These are phyloP conservation scores for Trichoderma cornu-damae DNA, from an alignment of 2,329 filamentous ascomycete species.

Conservation along the genomic window DNA sequence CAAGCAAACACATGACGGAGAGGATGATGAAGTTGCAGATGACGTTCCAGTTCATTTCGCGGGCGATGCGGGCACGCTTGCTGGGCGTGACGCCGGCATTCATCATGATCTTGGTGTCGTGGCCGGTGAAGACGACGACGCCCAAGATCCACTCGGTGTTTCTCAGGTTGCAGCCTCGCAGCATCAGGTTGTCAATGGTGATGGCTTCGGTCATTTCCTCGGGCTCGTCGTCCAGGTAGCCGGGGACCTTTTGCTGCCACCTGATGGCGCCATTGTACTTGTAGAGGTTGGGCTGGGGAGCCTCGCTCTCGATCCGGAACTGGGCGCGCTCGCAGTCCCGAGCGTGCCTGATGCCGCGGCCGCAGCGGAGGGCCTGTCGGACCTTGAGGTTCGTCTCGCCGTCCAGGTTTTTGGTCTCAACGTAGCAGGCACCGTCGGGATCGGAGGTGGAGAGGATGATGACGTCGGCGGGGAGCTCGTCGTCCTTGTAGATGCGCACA, in stretches of 20 bases:
- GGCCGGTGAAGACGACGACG: constrained; percentile 87
- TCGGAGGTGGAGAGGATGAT: constrained; percentile 92
- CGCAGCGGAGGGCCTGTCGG: constrained; percentile 81
- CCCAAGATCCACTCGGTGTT: constrained; percentile 97
- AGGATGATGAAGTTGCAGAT: constrained; percentile 93
- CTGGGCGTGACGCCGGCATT: constrained; percentile 93
- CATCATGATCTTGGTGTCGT: constrained; percentile 99
- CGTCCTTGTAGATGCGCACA: constrained; percentile 91
- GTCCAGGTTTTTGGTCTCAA: constrained; percentile 97
- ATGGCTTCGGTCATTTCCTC: constrained; percentile 88
- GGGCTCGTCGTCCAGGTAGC: constrained; percentile 55
- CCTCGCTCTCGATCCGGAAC: constrained; percentile 85
- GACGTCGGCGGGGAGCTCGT: constrained; percentile 90
- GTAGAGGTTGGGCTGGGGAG: constrained; percentile 89
- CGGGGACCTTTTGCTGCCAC: constrained; percentile 71
- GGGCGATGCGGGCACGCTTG: constrained; percentile 85
- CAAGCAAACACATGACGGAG: constrained; percentile 80
- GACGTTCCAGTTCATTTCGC: constrained; percentile 95
- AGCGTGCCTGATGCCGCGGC: constrained; percentile 77
- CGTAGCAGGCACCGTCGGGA: constrained; percentile 88
- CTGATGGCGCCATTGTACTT: constrained; percentile 85
- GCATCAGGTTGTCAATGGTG: constrained; percentile 87
- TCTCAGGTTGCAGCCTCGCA: constrained; percentile 86
- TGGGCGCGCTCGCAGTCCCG: constrained; percentile 85
- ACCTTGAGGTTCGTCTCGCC: constrained; percentile 98